These are phyloP conservation scores for Vaccinium macrocarpon DNA, from an alignment of 148 eudicot species.

Conservation along the genomic window DNA sequence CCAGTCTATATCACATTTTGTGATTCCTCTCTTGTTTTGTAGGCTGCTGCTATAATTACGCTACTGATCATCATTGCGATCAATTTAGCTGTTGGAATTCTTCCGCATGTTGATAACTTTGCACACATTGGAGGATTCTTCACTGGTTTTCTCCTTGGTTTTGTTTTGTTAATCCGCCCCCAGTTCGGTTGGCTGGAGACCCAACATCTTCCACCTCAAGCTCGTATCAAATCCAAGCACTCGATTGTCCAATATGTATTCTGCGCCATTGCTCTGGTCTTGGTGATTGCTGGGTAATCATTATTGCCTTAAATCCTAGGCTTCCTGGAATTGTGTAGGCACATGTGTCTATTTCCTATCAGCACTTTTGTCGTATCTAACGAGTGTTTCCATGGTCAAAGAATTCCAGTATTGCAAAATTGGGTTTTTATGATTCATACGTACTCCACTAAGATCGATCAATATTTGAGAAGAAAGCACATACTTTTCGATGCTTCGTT, in stretches of 20 bases:
- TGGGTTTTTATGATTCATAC: neutral
- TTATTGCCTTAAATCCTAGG: neutral
- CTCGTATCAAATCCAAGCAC: constrained; percentile 60
- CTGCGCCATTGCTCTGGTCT: constrained; percentile 39
- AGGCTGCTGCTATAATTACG: constrained; percentile 81
- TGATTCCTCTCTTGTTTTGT: constrained; percentile 20
- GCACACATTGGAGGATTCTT: constrained; percentile 90
- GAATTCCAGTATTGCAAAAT: neutral
- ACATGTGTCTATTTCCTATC: neutral
- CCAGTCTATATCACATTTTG: neutral
- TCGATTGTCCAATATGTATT: constrained; percentile 51
- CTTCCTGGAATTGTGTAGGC: neutral
- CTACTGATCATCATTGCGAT: constrained; percentile 64
- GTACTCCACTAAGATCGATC: neutral
- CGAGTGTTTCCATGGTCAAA: neutral
- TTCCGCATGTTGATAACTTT: constrained; percentile 88
- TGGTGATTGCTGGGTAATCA: constrained; percentile 68
- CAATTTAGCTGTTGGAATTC: constrained; percentile 78
- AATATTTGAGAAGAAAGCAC: neutral
- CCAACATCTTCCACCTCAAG: constrained; percentile 54
- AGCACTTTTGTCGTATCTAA: neutral
- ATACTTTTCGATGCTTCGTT: neutral
- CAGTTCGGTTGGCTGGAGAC: constrained; percentile 73
- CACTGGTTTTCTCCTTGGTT: constrained; percentile 78
- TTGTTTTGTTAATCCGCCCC: constrained; percentile 67